Base-by-base conservation (phyloP, 2,329 filamentous ascomycete species). In the Beauveria pseudobassiana region DNA sequence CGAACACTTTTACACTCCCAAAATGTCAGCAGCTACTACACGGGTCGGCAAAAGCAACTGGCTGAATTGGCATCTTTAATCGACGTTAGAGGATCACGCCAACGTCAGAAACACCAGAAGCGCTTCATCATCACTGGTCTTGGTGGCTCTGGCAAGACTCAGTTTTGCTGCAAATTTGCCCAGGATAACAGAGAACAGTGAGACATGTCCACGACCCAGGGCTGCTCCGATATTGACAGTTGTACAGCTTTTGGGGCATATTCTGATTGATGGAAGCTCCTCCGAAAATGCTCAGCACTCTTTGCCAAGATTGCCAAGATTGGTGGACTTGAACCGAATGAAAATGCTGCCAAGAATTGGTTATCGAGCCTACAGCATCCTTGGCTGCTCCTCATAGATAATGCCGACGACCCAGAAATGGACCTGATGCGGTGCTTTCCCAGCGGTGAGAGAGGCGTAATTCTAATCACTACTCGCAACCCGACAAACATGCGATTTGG, bases 401-500 rank as follows among this genome's bases (percentile, higher is more conserved):
- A 57, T 55, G 55, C 57, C 10, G 57, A 64, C 49, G 58, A 57
- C 28, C 38, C 18, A 16, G 49, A 57, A 5, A 51, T 63, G 10
- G 30, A 34, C 4, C 26, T 63, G 26, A 51, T 62, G 43, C 46
- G 48, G 16, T 52, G 42, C 28, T 63, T 65, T 38, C 62, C 64
- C 2, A 26, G 46, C 6, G 59, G 59, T 3, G 38, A 61, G 18
- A 26, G 51, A 14, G 64, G 59, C 14, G 18, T 62, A n/a, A 62
- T 65, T 18, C 62, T 65, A 9, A 59, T 63, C 9, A 62, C 62
- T 5, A 65, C 64, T 5, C 55, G 59, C 10, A 62, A 61, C 40
- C 62, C 62, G 22, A 58, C 45, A 22, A 48, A 53, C 46, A 59
- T 52, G 8, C 14, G 24, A 4, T 58, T 59, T 38, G 62, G 63